Evolutionary conservation across 371 early-diverging fungal species (phyloP), one percentile per base, ranked within the genome.

Genomic region (Mucor racemosus): DNA sequence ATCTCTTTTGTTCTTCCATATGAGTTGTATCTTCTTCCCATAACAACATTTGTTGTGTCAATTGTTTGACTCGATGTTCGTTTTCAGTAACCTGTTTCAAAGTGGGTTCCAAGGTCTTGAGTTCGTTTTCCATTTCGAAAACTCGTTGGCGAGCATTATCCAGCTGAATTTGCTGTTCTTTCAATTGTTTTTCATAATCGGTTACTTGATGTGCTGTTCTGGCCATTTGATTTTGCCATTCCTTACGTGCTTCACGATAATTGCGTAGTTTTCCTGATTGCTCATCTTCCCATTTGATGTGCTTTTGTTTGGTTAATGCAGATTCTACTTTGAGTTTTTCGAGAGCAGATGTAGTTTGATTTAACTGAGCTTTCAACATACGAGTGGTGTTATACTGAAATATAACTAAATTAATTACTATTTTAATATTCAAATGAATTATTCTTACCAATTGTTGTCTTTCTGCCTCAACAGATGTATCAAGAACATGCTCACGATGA

Each of bases 241-340:
- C 78, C 60, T 83, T 85, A n/a, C 85, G 75, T 15, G 84, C 84
- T 26, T 88, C 86, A 39, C 87, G 73, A 60, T 85, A 89, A 8
- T 64, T 72, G n/a, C 85, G 79, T 40, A 87, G 42, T 59, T 87
- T 89, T 21, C 63, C 69, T 38, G 85, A 85, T 46, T 88, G 82
- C 21, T 87, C 87, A 53, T 87, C 82, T 60, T 89, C 87, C 90
- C 90, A 88, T 66, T 87, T 81, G 9, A 86, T 73, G 56, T 88
- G 90, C 53, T 84, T 88, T 71, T 81, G 81, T 50, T 86, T 88
- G 19, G 82, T 80, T 48, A 78, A 69, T 35, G 84, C 82, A 38
- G 84, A 69, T 64, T 89, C 90, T 13, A 64, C 69, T 71, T 81
- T 86, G 4, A 86, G 81, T 66, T 85, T 83, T 34, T 84, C 81